Evolutionary conservation across 306 rosid genomes (phyloP), one percentile per base, ranked within the genome.

Genomic region (Gastrolobium bilobum): DNA sequence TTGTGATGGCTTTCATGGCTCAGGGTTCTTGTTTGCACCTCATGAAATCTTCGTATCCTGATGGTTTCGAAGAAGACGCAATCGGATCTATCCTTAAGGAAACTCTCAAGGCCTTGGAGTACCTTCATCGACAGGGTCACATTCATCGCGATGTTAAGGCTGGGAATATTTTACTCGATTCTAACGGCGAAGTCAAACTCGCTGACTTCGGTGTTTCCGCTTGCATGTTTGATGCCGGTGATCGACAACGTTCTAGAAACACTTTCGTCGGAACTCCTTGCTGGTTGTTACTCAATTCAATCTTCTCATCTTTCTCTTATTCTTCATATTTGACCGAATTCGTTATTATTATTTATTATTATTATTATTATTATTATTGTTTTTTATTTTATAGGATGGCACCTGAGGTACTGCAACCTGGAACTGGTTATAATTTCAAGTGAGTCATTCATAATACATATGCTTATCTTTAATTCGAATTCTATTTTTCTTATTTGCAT

Each of bases 161-260:
- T 35, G 99, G 99, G 34, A 96, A 96, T 77, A 91, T 96, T 71
- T 82, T 96, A 39, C 92, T 96, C 7, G 97, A 93, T 80, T 68
- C 81, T 54, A 84, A 89, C 68, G 99, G 99, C 65, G 10, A 43
- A 48, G 93, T 96, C 73, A 96, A 96, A 87, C 92, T 96, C 48
- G 98, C 97, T 3, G 99, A 96, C 83, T 96, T 93, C 57, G 99
- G 99, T 43, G 99, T 96, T 77, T 91, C 99, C 37, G 99, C 99
- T 43, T 93, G 98, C 86, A 81, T 93, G 97, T 96, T 90, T 78
- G 99, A 96, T 66, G 53, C 96, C 3, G 99, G 96, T 75, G 99
- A 96, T 67, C 94, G 99, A 39, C 99, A 87, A 63, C 94, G 97
- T 2, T 84, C 96, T 11, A 84, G 99, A 73, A 96, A 91, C 71